These are phyloP conservation scores for Pythium oligandrum DNA, from an alignment of 352 stramenopile species.

Conservation along the genomic window DNA sequence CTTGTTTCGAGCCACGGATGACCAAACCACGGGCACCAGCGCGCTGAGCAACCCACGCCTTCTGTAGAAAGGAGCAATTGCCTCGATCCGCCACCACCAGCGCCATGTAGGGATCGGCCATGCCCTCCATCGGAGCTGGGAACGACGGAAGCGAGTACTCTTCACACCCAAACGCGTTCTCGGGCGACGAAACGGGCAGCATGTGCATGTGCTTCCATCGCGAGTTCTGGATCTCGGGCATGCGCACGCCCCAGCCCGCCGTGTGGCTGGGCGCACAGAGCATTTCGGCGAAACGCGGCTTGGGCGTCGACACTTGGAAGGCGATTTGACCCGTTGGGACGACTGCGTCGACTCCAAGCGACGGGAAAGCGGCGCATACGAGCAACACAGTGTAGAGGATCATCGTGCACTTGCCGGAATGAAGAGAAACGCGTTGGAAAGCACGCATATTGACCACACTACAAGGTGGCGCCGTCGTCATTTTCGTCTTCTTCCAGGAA, in stretches of 20 bases:
- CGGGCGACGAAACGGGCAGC: constrained; percentile 13
- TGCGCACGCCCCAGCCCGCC: constrained; percentile 50
- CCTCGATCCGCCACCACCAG: constrained; percentile 64
- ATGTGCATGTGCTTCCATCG: constrained; percentile 48
- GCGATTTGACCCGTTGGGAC: constrained; percentile 40
- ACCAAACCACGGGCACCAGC: constrained; percentile 52
- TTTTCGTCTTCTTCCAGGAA: too few species aligned
- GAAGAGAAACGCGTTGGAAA: too few species aligned
- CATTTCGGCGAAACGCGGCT: constrained; percentile 37
- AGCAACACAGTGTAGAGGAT: too few species aligned
- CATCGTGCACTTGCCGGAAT: too few species aligned
- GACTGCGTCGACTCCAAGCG: constrained; percentile 13
- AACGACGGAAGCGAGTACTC: constrained; percentile 23
- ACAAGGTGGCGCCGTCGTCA: too few species aligned
- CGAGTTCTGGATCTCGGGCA: constrained; percentile 42
- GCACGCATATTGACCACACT: too few species aligned
- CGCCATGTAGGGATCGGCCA: constrained; percentile 14
- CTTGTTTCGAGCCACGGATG: constrained; percentile 49
- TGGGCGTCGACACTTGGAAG: constrained; percentile 29
- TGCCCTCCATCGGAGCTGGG: constrained; percentile 4
- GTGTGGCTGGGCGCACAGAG: constrained; percentile 45
- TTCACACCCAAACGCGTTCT: constrained; percentile 37
- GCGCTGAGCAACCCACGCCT: constrained; percentile 45
- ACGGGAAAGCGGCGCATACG: too few species aligned
- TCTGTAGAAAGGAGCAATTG: constrained; percentile 72